Conservation (phyloP, 1,139 yeast genomes). For the Groenewaldozyma sp. region DNA sequence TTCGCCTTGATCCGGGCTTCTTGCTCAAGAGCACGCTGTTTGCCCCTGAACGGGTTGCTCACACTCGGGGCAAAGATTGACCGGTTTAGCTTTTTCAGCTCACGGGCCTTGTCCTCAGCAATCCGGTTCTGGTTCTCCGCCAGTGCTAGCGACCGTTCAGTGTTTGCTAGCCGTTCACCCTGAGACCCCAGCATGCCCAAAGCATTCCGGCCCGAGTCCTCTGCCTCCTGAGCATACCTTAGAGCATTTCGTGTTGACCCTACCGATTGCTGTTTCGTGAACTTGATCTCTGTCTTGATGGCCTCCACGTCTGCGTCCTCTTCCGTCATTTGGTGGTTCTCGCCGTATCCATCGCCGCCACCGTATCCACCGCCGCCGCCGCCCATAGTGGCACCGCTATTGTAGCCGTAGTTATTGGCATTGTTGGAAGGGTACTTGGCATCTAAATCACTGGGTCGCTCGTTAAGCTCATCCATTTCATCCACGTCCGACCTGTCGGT, state of each 20-base stretch:
- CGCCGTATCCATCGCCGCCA: slow-evolving; percentile 5
- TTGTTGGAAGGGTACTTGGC: background rate
- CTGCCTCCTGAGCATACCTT: slow-evolving; percentile 86
- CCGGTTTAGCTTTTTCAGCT: slow-evolving; percentile 70
- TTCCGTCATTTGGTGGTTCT: slow-evolving; percentile 3
- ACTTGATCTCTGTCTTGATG: slow-evolving; percentile 74
- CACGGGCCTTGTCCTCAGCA: slow-evolving; percentile 77
- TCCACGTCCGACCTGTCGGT: slow-evolving; percentile 33
- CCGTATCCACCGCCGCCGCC: slow-evolving; percentile 1
- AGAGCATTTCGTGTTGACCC: slow-evolving; percentile 80
- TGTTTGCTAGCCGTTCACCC: slow-evolving; percentile 70
- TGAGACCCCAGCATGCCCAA: slow-evolving; percentile 90
- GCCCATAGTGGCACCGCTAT: background rate
- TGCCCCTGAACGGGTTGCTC: slow-evolving; percentile 78
- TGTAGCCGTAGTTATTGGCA: background rate
- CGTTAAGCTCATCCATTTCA: slow-evolving; percentile 51
- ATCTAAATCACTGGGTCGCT: slow-evolving; percentile 14
- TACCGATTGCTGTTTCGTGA: slow-evolving; percentile 80
- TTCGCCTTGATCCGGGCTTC: slow-evolving; percentile 65
- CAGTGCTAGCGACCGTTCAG: slow-evolving; percentile 67
- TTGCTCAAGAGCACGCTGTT: slow-evolving; percentile 62
- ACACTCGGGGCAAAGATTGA: slow-evolving; percentile 77
- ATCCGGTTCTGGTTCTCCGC: slow-evolving; percentile 76
- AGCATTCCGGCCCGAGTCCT: slow-evolving; percentile 81
- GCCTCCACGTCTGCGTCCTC: slow-evolving; percentile 83